These are phyloP conservation scores for Torulaspora microellipsoides DNA, from an alignment of 805 yeast species.

Conservation along the genomic window DNA sequence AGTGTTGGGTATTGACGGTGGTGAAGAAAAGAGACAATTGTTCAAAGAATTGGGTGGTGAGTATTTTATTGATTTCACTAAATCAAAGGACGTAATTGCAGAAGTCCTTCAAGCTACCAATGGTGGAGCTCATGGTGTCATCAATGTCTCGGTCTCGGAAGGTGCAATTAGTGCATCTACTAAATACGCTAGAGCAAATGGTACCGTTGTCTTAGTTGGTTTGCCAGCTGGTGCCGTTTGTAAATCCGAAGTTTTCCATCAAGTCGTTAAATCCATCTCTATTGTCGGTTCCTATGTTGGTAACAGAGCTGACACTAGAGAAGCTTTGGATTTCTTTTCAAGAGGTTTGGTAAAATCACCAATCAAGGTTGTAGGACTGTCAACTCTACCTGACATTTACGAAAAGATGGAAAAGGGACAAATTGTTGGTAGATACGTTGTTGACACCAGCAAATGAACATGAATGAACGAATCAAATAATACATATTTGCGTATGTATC, in stretches of 20 bases:
- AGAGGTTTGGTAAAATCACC: conserved; percentile 67
- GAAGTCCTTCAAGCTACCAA: conserved; percentile 53
- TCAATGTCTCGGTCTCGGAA: conserved; percentile 72
- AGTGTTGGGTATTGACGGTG: conserved; percentile 68
- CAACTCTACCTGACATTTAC: conserved; percentile 62
- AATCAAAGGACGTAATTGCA: conserved; percentile 49
- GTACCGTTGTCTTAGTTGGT: conserved; percentile 70
- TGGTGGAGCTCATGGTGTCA: conserved; percentile 75
- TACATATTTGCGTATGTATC: not conserved
- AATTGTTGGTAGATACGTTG: conserved; percentile 80
- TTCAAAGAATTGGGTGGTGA: conserved; percentile 63
- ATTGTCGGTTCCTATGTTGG: conserved; percentile 85
- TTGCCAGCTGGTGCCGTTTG: conserved; percentile 77
- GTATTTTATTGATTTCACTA: conserved; percentile 54
- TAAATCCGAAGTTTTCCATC: conserved; percentile 62
- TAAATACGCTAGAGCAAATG: conserved; percentile 58
- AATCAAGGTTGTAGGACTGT: conserved; percentile 67
- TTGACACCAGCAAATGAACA: conserved; percentile 57
- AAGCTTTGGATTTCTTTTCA: conserved; percentile 66
- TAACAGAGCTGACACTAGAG: conserved; percentile 80
- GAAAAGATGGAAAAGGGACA: conserved; percentile 75
- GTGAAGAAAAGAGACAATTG: conserved; percentile 54
- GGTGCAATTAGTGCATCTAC: conserved; percentile 59
- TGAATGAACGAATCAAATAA: not conserved
- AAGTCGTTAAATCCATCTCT: conserved; percentile 66